Evolutionary conservation across 345 rosid species (phyloP), one percentile per base, ranked within the genome.

Genomic region (Populus alba): DNA sequence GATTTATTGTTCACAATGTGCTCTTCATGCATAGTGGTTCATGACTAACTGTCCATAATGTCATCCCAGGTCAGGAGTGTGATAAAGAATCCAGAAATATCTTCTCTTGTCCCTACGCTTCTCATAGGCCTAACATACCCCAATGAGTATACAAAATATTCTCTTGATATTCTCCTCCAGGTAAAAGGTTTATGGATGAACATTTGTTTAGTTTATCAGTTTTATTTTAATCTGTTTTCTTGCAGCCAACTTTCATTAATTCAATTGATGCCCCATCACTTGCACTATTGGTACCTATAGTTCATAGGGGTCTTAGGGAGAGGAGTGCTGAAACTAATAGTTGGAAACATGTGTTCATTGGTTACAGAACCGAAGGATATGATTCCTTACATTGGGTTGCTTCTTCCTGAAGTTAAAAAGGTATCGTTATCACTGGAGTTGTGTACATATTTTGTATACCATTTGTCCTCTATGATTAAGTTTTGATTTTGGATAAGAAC

Each of bases 351-450:
- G 99, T 96, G 99, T 81, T 94, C 99, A 33, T 87, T 96, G 80
- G 99, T 96, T 80, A 96, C 99, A 8, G 98, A 96, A 82, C 95
- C 99, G 29, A 96, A 91, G 83, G 97, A 96, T 82, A 96, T 96
- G 99, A 90, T 96, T 84, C 99, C 99, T 77, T 94, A 96, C 77
- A 94, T 94, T 57, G 97, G 97, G 22, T 85, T 94, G 86, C 99
- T 96, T 78, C 98, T 96, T 83, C 99, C 99, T 79, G 99, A 96
- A 90, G 94, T 96, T 61, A 94, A 96, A 87, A 96, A 96, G 97
- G 99, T 94, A 80, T 31, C 65, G 43, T 47, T 47, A 22, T 78
- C 17, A 15, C 29, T 62, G 18, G 7, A 29, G 31, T 70, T 68
- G 59, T 66, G 18, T 47, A 31, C n/a, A 27, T 51, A 16, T 78